A percentile compares a stretch with the other conserved stretches of the same genome.
Conservation (phyloP, 2,329 filamentous ascomycete species). For the Colletotrichum tropicale region DNA sequence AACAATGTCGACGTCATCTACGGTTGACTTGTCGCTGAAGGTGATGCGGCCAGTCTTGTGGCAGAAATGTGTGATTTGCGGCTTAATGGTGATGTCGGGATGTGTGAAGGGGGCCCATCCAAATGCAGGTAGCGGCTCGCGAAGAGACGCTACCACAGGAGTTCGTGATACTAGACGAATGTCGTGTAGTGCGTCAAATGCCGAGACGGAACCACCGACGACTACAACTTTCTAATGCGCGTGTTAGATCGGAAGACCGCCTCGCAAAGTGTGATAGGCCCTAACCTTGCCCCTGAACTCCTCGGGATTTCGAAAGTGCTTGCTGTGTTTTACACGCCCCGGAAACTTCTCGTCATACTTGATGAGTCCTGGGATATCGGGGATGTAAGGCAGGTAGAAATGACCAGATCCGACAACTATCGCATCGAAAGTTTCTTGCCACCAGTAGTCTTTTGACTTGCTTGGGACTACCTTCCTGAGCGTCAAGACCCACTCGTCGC, state of each 20-base stretch:
- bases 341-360: background rate
- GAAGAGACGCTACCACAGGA: background rate
- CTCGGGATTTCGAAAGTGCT: background rate
- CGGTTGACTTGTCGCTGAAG: background rate
- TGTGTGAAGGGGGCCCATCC: background rate
- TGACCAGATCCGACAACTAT: background rate
- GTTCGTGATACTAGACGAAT: background rate
- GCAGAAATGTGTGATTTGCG: background rate
- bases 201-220: background rate
- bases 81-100: background rate
- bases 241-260: background rate
- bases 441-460: background rate
- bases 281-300: background rate
- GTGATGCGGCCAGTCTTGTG: background rate
- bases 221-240: background rate
- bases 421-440: background rate
- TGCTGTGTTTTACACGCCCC: background rate
- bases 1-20: background rate
- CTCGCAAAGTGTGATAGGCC: no score
- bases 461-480: background rate
- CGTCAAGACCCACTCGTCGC: background rate
- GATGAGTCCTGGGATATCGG: background rate
- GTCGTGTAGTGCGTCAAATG: background rate
- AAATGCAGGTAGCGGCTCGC: background rate
- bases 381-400: background rate